Percentiles rank a stretch among this genome's conserved stretches.
phyloP scores from a whole-genome alignment of 2,329 filamentous ascomycete species.

The Thielaviopsis musarum region DNA sequence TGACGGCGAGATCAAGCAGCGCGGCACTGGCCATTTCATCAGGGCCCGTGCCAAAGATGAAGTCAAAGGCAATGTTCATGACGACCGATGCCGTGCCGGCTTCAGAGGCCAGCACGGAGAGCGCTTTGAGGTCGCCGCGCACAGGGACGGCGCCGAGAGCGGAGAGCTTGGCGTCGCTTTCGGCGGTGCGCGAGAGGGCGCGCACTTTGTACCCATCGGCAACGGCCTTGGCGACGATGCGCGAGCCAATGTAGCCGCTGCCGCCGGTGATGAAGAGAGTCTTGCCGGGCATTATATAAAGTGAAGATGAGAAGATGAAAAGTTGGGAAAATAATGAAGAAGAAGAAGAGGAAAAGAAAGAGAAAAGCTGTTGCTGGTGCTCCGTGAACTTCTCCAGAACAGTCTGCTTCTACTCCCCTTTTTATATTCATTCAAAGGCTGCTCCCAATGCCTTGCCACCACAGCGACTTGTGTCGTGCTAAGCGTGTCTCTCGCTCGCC shows the following conservation, averaged over 20 bases:
- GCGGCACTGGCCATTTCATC: slow-evolving; percentile 13
- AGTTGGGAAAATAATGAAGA: not conserved
- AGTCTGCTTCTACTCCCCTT: too few relatives aligned
- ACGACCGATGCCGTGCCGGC: slow-evolving; percentile 25
- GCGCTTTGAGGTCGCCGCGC: slow-evolving; percentile 23
- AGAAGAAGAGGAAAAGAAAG: too few relatives aligned
- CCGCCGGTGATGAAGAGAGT: slow-evolving; percentile 24
- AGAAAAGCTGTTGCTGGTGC: too few relatives aligned
- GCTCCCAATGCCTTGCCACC: too few relatives aligned
- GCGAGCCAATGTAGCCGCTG: slow-evolving; percentile 23
- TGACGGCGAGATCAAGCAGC: slow-evolving; percentile 20
- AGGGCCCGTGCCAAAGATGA: slow-evolving; percentile 18
- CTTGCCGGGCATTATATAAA: slow-evolving; percentile 1
- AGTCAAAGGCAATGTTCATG: slow-evolving; percentile 24
- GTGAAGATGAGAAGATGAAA: not conserved
- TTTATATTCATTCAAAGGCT: too few relatives aligned
- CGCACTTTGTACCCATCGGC: slow-evolving; percentile 23
- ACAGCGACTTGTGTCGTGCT: too few relatives aligned
- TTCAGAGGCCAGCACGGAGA: slow-evolving; percentile 23
- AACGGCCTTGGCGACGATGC: slow-evolving; percentile 22
- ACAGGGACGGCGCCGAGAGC: slow-evolving; percentile 23
- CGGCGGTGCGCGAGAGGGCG: slow-evolving; percentile 24
- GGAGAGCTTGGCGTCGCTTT: slow-evolving; percentile 21
- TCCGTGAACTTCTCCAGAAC: too few relatives aligned
- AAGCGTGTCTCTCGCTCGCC: too few relatives aligned